These are phyloP conservation scores for Rubia tinctorum DNA, from an alignment of 305 asterid genomes.

Conservation along the genomic window DNA sequence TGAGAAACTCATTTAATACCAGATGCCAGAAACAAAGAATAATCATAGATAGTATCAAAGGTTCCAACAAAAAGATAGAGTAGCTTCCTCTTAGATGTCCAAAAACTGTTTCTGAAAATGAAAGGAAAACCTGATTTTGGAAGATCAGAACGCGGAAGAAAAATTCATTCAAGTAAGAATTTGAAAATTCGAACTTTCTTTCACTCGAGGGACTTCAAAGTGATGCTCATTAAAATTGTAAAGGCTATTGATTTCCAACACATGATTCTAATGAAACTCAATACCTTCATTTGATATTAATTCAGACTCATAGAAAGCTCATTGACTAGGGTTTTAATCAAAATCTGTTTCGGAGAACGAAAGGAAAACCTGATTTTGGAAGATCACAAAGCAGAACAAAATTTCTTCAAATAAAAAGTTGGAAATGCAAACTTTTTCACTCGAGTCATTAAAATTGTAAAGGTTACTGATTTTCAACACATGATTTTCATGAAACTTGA, in stretches of 20 bases:
- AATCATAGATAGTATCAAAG: background rate
- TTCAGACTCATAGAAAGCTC: background rate
- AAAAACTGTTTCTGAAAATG: background rate
- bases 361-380: background rate
- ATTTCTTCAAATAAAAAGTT: background rate
- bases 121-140: background rate
- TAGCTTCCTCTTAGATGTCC: background rate
- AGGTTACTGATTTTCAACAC: slow-evolving; percentile 2
- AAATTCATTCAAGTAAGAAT: too few relatives aligned
- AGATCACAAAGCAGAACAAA: background rate
- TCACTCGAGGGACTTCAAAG: background rate
- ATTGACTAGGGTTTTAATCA: background rate
- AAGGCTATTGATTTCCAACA: background rate
- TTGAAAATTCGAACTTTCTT: background rate
- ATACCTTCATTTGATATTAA: background rate
- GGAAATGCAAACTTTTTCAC: background rate
- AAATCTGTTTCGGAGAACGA: background rate
- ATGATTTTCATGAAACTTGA: background rate
- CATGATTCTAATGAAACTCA: background rate
- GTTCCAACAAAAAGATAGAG: background rate
- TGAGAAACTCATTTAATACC: slow-evolving; percentile 3
- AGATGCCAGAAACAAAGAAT: background rate
- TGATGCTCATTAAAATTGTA: background rate
- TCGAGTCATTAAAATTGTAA: background rate
- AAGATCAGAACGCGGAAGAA: background rate